Conservation (phyloP, 352 stramenopile genomes). For the Phytophthora multivora region DNA sequence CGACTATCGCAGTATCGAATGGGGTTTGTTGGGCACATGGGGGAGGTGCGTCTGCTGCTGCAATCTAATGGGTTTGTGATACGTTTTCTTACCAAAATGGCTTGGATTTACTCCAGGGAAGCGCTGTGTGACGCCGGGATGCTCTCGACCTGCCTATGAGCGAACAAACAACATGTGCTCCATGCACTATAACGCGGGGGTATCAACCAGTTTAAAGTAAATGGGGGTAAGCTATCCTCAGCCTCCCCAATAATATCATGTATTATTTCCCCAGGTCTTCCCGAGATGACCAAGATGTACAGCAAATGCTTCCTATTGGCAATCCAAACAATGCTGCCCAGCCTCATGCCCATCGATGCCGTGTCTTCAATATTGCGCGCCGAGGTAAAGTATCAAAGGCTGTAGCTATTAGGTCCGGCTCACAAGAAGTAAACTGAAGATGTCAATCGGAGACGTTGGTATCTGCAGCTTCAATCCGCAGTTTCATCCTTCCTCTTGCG, state of each 20-base stretch:
- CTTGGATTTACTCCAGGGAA: conserved; percentile 34
- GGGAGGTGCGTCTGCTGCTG: conserved; percentile 40
- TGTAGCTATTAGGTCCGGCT: not conserved
- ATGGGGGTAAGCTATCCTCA: too few species aligned
- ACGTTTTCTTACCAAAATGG: too few species aligned
- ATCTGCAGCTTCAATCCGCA: not conserved
- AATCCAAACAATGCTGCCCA: not conserved
- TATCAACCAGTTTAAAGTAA: not conserved
- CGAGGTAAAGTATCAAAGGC: not conserved
- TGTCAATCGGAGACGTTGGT: not conserved
- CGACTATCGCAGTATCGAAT: conserved; percentile 58
- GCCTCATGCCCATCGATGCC: not conserved
- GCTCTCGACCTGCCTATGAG: conserved; percentile 59
- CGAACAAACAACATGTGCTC: conserved; percentile 62
- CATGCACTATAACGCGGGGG: conserved; percentile 42
- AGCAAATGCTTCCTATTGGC: not conserved
- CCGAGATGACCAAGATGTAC: conserved; percentile 14
- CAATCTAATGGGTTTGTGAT: too few species aligned
- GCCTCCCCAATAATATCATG: not conserved
- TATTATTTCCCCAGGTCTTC: conserved; percentile 3
- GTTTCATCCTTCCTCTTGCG: conserved; percentile 6
- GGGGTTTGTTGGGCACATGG: conserved; percentile 75
- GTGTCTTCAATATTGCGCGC: conserved; percentile 10
- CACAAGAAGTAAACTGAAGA: conserved; percentile 5
- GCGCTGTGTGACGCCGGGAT: conserved; percentile 40